phyloP scores from a whole-genome alignment of 345 rosid species.

The Hypericum perforatum region DNA sequence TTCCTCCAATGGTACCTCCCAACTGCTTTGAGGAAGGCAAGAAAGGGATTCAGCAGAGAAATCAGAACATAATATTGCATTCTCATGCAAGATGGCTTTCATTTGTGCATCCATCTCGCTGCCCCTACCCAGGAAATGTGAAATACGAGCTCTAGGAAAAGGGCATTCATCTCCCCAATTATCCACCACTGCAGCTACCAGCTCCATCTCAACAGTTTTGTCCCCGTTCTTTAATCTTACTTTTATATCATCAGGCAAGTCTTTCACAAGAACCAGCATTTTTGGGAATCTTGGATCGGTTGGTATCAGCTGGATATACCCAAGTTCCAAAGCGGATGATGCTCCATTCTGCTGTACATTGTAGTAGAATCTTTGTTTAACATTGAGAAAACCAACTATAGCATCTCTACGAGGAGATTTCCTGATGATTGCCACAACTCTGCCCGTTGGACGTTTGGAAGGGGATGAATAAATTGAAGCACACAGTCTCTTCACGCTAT shows the following conservation, averaged over 20 bases:
- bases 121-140: constrained; percentile 57
- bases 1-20: constrained; percentile 71
- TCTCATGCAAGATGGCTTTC: constrained; percentile 60
- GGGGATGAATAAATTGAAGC: constrained; percentile 41
- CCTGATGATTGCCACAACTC: constrained; percentile 60
- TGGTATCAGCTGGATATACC: constrained; percentile 47
- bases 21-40: constrained; percentile 57
- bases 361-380: constrained; percentile 44
- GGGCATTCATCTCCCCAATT: constrained; percentile 61
- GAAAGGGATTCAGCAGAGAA: constrained; percentile 48
- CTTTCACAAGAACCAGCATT: constrained; percentile 43
- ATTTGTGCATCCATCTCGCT: constrained; percentile 57
- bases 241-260: constrained; percentile 52
- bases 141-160: constrained; percentile 45
- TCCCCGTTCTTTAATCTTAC: constrained; percentile 56
- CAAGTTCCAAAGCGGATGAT: constrained; percentile 25
- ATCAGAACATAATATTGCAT: constrained; percentile 47
- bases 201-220: constrained; percentile 52
- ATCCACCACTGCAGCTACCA: constrained; percentile 59
- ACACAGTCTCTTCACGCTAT: constrained; percentile 44
- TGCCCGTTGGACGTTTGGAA: constrained; percentile 74
- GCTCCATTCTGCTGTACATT: constrained; percentile 30
- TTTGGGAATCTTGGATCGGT: constrained; percentile 62
- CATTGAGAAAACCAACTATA: constrained; percentile 67
- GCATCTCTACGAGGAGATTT: constrained; percentile 52